phyloP scores from a whole-genome alignment of 306 rosid species.

The Gastrolobium bilobum region DNA sequence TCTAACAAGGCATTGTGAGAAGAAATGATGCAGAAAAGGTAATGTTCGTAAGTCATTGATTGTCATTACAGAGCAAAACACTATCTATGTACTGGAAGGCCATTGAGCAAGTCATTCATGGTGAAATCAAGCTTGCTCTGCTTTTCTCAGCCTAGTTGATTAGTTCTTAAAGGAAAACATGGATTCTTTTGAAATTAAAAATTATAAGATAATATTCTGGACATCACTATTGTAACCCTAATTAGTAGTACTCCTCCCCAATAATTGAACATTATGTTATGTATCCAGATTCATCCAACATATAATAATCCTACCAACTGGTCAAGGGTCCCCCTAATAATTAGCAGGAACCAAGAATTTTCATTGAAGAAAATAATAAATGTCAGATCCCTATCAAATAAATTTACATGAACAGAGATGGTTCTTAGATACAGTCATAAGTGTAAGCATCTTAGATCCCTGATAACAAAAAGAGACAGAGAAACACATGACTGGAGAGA shows the following conservation, averaged over 20 bases:
- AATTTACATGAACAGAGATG: neutral
- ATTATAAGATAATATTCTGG: neutral
- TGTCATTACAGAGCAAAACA: conserved; percentile 5
- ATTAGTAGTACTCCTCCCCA: conserved; percentile 1
- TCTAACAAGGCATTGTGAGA: neutral
- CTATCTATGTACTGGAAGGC: neutral
- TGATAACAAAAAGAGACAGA: conserved; percentile 5
- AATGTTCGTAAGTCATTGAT: neutral
- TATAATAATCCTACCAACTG: conserved; percentile 23
- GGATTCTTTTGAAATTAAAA: neutral
- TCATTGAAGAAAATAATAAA: neutral
- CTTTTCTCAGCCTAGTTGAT: conserved; percentile 4
- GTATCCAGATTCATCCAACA: conserved; percentile 23
- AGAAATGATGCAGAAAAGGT: neutral
- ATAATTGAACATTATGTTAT: neutral
- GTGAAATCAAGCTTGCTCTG: conserved; percentile 7
- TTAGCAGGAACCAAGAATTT: conserved; percentile 2
- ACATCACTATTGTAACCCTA: conserved; percentile 1
- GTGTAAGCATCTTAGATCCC: conserved; percentile 2
- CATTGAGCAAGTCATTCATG: neutral
- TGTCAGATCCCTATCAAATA: conserved; percentile 2
- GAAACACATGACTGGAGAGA: neutral
- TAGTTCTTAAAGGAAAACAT: conserved; percentile 9
- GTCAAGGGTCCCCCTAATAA: neutral
- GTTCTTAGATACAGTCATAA: conserved; percentile 4